Evolutionary conservation across 805 yeast species (phyloP).

Genomic region (Candida glaebosa): DNA sequence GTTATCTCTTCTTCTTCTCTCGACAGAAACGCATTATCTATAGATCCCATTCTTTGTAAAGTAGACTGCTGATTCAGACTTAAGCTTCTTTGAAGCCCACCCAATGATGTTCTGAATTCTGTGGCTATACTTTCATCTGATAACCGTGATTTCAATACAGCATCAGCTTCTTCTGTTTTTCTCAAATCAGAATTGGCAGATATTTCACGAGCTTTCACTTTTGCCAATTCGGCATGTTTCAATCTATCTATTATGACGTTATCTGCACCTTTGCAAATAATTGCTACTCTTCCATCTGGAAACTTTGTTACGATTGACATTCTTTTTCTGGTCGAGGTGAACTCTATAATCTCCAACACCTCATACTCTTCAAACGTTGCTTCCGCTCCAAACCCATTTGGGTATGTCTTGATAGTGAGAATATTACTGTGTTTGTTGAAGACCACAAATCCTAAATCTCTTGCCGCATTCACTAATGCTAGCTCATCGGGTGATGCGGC

Average conservation of each 20-base stretch:
- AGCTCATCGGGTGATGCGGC: constrained; percentile 96
- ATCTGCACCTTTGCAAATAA: constrained; percentile 96
- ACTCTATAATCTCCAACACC: constrained; percentile 78
- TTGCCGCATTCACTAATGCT: constrained; percentile 90
- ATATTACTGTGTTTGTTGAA: constrained; percentile 59
- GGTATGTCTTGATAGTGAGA: constrained; percentile 72
- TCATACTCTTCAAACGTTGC: constrained; percentile 69
- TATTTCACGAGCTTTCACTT: constrained; percentile 61
- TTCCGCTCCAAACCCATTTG: constrained; percentile 67
- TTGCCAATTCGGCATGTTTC: constrained; percentile 55
- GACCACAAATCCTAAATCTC: constrained; percentile 91
- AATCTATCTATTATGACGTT: constrained; percentile 79
- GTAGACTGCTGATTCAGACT: constrained; percentile 14
- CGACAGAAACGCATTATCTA: constrained; percentile 47
- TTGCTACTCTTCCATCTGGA: constrained; percentile 71
- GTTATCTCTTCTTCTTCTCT: constrained; percentile 48
- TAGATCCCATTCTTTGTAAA: constrained; percentile 30
- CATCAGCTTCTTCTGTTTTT: constrained; percentile 73
- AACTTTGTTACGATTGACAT: constrained; percentile 85
- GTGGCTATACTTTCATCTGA: constrained; percentile 30
- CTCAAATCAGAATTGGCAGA: constrained; percentile 55
- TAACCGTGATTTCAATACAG: constrained; percentile 55
- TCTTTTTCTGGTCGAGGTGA: constrained; percentile 82
- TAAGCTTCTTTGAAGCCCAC: constrained; percentile 29
- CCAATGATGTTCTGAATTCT: constrained; percentile 23